Conservation (phyloP, 352 stramenopile genomes). For the Pythium insidiosum region DNA sequence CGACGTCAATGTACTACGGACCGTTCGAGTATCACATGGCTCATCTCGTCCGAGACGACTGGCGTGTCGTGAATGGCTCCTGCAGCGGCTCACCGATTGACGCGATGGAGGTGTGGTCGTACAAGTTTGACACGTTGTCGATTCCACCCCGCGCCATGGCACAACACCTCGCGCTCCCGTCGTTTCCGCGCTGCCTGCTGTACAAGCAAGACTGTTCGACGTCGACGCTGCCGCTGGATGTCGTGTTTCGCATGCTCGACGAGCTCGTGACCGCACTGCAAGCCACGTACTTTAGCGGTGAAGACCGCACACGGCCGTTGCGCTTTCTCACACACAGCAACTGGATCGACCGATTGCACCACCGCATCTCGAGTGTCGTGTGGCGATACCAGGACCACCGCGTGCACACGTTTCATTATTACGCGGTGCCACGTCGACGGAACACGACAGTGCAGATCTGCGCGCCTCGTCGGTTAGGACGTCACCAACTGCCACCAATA, state of each 20-base stretch:
- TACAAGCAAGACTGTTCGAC: constrained; percentile 8
- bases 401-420: not conserved
- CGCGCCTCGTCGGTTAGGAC: not conserved
- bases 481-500: not conserved
- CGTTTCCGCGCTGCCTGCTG: constrained; percentile 21
- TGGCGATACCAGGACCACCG: constrained; percentile 10
- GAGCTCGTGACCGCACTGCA: constrained; percentile 14
- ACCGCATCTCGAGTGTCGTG: constrained; percentile 7
- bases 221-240: constrained; percentile 11
- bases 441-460: constrained; percentile 21
- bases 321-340: constrained; percentile 12
- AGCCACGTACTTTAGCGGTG: constrained; percentile 1
- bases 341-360: constrained; percentile 32
- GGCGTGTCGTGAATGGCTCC: not conserved
- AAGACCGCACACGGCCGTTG: not conserved
- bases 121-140: constrained; percentile 15
- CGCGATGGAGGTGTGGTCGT: constrained; percentile 4
- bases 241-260: constrained; percentile 30
- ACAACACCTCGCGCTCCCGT: constrained; percentile 2
- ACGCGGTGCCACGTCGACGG: not conserved
- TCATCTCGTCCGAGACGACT: constrained; percentile 14
- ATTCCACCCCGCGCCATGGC: constrained; percentile 9
- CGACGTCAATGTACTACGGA: constrained; percentile 24
- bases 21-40: constrained; percentile 34
- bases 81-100: not conserved